Percentiles rank a stretch among this genome's conserved stretches.
Evolutionary conservation across 2,329 filamentous ascomycete species (phyloP).

Genomic region (Chalaropsis ovoidea): DNA sequence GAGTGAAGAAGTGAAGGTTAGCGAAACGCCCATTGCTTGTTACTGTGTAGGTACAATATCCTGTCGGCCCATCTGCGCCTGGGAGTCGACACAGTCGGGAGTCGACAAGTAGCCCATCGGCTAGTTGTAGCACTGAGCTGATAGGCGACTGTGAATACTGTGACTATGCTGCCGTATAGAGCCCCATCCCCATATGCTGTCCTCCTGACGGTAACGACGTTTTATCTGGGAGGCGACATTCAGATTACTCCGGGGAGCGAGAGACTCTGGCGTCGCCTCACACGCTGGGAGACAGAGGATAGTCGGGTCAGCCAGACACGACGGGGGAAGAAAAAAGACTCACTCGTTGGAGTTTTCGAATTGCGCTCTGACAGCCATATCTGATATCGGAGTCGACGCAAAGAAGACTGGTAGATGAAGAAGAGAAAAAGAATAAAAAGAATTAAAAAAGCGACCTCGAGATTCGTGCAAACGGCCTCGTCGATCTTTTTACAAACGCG

Average conservation of each 20-base stretch:
- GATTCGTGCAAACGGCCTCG: neutral
- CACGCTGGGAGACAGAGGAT: neutral
- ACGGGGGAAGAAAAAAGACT: conserved; percentile 31
- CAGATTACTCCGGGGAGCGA: too few species aligned
- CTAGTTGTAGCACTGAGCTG: too few species aligned
- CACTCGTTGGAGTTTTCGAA: conserved; percentile 91
- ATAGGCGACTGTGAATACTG: too few species aligned
- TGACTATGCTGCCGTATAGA: too few species aligned
- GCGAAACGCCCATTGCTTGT: conserved; percentile 22
- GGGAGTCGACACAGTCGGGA: neutral
- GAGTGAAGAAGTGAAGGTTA: conserved; percentile 23
- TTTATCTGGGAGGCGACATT: too few species aligned
- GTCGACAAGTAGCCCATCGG: too few species aligned
- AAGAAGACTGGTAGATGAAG: neutral
- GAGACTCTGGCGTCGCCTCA: neutral
- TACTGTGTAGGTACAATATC: neutral
- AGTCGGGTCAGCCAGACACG: neutral
- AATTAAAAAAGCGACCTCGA: neutral
- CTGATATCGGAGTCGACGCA: conserved; percentile 27
- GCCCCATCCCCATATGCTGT: too few species aligned
- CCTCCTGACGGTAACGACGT: too few species aligned
- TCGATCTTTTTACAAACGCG: neutral
- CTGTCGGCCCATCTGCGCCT: neutral
- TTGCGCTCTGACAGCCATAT: conserved; percentile 60
- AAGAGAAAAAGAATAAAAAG: conserved; percentile 1